Conservation (phyloP, 2,329 filamentous ascomycete species). For the Trichophyton verrucosum region DNA sequence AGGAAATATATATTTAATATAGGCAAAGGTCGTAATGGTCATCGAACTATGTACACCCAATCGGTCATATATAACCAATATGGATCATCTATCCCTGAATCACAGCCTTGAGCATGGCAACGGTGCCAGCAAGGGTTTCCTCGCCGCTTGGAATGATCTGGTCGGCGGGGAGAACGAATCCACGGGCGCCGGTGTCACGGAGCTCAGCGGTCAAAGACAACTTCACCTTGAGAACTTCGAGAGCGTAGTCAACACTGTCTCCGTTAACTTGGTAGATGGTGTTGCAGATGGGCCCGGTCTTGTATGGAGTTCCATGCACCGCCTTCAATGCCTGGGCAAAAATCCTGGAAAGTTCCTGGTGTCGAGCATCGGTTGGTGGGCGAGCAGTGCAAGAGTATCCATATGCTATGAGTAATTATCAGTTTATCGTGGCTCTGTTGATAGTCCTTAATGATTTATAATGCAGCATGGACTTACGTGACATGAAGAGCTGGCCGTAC, state of each 20-base stretch:
- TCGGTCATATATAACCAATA: not conserved
- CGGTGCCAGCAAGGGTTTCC: constrained; percentile 36
- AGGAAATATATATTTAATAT: not conserved
- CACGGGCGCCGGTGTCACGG: constrained; percentile 37
- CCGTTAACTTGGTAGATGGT: constrained; percentile 47
- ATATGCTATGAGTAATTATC: constrained; percentile 30
- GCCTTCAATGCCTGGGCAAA: constrained; percentile 43
- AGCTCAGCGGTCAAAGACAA: constrained; percentile 40
- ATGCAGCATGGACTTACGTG: constrained; percentile 15
- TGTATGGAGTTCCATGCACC: constrained; percentile 37
- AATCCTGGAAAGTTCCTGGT: constrained; percentile 39
- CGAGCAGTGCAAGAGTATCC: constrained; percentile 45
- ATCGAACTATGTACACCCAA: not conserved
- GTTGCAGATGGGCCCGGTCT: constrained; percentile 40
- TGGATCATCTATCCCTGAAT: not conserved
- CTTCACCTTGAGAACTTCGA: constrained; percentile 32
- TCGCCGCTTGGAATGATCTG: constrained; percentile 38
- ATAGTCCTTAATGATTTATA: not conserved
- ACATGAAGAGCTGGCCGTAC: constrained; percentile 48
- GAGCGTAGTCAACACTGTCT: constrained; percentile 34
- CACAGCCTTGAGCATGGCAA: constrained; percentile 8
- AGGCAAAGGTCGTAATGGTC: not conserved
- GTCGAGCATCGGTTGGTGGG: constrained; percentile 37
- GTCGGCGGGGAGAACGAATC: constrained; percentile 38
- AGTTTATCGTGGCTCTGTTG: not conserved